Conservation (phyloP, 73 alveolate genomes). For the Blepharisma japonicum region DNA sequence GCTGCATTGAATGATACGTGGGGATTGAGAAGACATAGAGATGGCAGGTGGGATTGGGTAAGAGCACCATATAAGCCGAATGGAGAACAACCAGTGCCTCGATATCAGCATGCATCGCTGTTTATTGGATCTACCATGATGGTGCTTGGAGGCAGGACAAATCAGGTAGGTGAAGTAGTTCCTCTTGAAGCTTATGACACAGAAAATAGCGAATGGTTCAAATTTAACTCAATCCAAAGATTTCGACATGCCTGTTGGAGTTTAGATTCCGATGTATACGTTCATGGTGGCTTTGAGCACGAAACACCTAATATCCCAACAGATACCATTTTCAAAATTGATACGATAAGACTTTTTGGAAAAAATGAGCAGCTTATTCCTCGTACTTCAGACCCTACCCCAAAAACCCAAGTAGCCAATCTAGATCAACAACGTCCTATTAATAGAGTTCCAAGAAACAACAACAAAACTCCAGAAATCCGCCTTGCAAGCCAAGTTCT, state of each 20-base stretch:
- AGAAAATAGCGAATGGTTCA: conserved; percentile 90
- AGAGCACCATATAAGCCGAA: conserved; percentile 83
- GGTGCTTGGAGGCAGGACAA: conserved; percentile 95
- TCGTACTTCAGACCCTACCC: conserved; percentile 10
- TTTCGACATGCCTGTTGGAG: conserved; percentile 92
- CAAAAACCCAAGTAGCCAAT: conserved; percentile 1
- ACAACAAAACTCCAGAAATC: conserved; percentile 8
- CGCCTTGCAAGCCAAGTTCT: conserved; percentile 39
- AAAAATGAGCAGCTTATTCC: conserved; percentile 62
- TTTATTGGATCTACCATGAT: conserved; percentile 80
- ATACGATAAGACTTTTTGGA: conserved; percentile 68
- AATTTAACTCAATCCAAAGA: conserved; percentile 78
- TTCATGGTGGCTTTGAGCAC: conserved; percentile 94
- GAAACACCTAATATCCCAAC: conserved; percentile 92
- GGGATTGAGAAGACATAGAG: conserved; percentile 96
- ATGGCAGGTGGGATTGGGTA: conserved; percentile 98
- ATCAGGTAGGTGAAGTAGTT: conserved; percentile 80
- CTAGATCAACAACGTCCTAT: conserved; percentile 40
- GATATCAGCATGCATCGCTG: conserved; percentile 82
- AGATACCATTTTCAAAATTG: conserved; percentile 76
- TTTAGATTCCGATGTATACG: conserved; percentile 72
- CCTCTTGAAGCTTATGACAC: conserved; percentile 93
- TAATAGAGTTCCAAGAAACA: conserved; percentile 36
- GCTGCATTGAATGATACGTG: conserved; percentile 91
- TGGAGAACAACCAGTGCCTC: conserved; percentile 71